Evolutionary conservation across 345 rosid genomes (phyloP).

Genomic region (Rhodamnia rubescens): DNA sequence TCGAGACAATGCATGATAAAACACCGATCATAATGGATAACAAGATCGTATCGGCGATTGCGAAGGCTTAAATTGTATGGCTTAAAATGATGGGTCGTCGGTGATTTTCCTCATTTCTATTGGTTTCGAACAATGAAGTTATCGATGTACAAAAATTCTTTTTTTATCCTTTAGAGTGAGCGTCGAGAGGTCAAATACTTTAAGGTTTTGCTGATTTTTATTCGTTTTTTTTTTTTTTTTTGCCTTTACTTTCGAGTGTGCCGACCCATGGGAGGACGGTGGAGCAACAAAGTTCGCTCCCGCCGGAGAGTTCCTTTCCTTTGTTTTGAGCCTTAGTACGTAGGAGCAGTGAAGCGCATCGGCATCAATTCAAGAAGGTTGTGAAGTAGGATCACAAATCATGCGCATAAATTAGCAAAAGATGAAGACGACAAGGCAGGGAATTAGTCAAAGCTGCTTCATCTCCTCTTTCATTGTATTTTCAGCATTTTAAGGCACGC

Average conservation of each 20-base stretch:
- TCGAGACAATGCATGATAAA: neutral
- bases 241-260: neutral
- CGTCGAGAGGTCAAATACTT: neutral
- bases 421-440: neutral
- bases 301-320: neutral
- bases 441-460: neutral
- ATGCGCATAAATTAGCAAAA: neutral
- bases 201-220: neutral
- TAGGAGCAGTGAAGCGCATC: neutral
- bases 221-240: neutral
- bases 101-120: too few relatives aligned
- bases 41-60: too few relatives aligned
- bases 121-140: too few relatives aligned
- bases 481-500: neutral
- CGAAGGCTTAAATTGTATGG: too few relatives aligned
- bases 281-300: too few relatives aligned
- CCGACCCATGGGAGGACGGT: neutral
- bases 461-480: neutral
- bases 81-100: too few relatives aligned
- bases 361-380: neutral
- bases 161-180: neutral
- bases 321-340: neutral
- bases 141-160: too few relatives aligned
- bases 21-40: too few relatives aligned
- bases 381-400: neutral